These are phyloP conservation scores for Termitomyces sp. DNA, from an alignment of 768 basidiomycete genomes.

Conservation along the genomic window DNA sequence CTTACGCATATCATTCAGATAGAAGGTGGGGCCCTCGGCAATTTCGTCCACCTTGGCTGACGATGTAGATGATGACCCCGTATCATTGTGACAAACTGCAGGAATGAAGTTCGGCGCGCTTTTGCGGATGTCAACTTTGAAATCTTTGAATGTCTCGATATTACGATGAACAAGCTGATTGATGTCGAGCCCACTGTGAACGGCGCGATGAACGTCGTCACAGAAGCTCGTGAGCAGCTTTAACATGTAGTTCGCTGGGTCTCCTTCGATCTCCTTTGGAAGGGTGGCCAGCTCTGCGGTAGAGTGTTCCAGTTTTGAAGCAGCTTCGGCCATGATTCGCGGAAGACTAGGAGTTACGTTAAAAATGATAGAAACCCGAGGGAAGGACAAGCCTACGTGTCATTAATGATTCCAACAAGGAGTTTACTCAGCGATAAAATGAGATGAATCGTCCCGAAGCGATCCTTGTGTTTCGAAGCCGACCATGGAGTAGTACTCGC, in stretches of 20 bases:
- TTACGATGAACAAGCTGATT: slow-evolving; percentile 31
- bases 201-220: slow-evolving; percentile 25
- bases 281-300: slow-evolving; percentile 24
- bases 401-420: slow-evolving; percentile 35
- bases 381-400: slow-evolving; percentile 19
- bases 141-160: slow-evolving; percentile 23
- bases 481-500: slow-evolving; percentile 34
- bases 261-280: slow-evolving; percentile 29
- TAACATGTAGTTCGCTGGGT: slow-evolving; percentile 37
- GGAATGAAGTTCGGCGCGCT: slow-evolving; percentile 39
- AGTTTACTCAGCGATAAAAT: slow-evolving; percentile 33
- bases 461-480: slow-evolving; percentile 19
- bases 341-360: slow-evolving; percentile 25
- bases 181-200: slow-evolving; percentile 26
- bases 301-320: slow-evolving; percentile 24
- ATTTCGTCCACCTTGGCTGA: slow-evolving; percentile 15
- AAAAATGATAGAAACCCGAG: neutral
- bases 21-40: slow-evolving; percentile 20
- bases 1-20: slow-evolving; percentile 30
- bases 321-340: slow-evolving; percentile 26
- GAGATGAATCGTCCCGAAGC: slow-evolving; percentile 37
- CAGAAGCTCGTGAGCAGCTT: slow-evolving; percentile 33
- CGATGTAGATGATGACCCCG: neutral
- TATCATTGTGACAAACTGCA: neutral
- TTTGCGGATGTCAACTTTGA: slow-evolving; percentile 30